Evolutionary conservation across 1,284 basidiomycete genomes (phyloP), one percentile per base, ranked within the genome.

Genomic region (Xerocomus amazonicus): DNA sequence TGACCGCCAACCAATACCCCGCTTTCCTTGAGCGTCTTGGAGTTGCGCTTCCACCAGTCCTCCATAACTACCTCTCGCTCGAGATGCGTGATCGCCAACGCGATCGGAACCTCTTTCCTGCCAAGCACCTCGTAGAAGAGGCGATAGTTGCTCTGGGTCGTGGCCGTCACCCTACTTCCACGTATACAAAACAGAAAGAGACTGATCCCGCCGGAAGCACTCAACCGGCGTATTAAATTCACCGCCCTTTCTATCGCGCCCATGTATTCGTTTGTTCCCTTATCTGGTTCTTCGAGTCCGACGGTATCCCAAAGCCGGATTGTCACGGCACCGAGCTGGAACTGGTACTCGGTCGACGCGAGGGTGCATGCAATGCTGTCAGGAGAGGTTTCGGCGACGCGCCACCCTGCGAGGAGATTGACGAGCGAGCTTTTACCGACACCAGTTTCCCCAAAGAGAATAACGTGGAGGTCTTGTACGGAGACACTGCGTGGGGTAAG

Each of bases 171-270:
- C 46, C 68, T 56, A 3, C 57, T 52, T 0, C 64, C 68, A 23
- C 69, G 63, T 9, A 73, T 59, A 50, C 66, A 68, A 45, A 67
- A 73, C 16, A 74, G 49, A 28, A 73, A 62, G 32, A 73, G 70
- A 43, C 57, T 65, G 43, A 73, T 23, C 19, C 19, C 19, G 19
- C 19, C 19, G 4, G 19, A 23, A 9, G 34, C 40, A 1, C 59
- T 52, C 34, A 74, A 44, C 4, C 52, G 56, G 9, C 44, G 53
- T 17, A 75, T 55, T 26, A 75, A 56, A 14, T 58, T 46, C 19
- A 60, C 64, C 27, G 73, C 64, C 34, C 61, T 56, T 14, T 62
- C 58, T 34, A 74, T 62, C 5, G 69, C 65, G 1, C 65, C 48
- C 51, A 56, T 31, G 56, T 63, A 51, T 54, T 61, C 41, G 36